A percentile compares a stretch with the other conserved stretches of the same genome.
Evolutionary conservation across 2,329 filamentous ascomycete species (phyloP).

Genomic region (Macrophomina phaseolina): DNA sequence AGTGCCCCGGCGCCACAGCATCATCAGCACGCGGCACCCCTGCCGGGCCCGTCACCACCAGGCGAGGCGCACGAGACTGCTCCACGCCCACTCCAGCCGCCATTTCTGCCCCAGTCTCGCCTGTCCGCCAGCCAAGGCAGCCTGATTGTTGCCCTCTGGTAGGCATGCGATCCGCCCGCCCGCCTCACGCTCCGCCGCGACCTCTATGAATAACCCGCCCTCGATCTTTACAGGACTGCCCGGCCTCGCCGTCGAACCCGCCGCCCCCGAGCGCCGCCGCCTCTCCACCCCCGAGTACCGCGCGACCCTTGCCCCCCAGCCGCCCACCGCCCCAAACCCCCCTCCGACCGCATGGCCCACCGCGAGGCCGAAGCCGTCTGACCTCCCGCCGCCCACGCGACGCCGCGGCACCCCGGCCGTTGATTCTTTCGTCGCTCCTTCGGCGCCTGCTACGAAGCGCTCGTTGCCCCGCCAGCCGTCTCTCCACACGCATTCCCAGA

Average conservation of each 20-base stretch:
- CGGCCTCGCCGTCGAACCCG: slow-evolving; percentile 27
- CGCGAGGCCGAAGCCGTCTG: slow-evolving; percentile 8
- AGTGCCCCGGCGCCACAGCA: neutral
- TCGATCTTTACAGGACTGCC: slow-evolving; percentile 46
- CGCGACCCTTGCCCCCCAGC: slow-evolving; percentile 31
- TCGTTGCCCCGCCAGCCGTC: neutral
- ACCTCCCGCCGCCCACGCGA: slow-evolving; percentile 31
- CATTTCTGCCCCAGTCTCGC: neutral
- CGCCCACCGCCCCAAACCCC: slow-evolving; percentile 1
- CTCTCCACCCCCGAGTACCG: slow-evolving; percentile 35
- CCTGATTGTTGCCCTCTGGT: neutral
- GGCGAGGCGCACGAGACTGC: slow-evolving; percentile 10
- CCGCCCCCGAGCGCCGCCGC: slow-evolving; percentile 29
- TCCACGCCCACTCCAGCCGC: neutral
- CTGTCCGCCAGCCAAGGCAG: neutral
- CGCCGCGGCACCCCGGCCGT: slow-evolving; percentile 30
- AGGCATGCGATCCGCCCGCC: slow-evolving; percentile 12
- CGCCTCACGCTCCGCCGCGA: neutral
- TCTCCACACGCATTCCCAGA: slow-evolving; percentile 12
- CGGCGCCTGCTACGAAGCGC: slow-evolving; percentile 26
- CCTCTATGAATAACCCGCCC: slow-evolving; percentile 37
- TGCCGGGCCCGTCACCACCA: neutral
- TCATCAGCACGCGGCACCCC: slow-evolving; percentile 21
- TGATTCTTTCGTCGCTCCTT: slow-evolving; percentile 29
- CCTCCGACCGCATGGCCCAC: slow-evolving; percentile 8